Percentiles rank a stretch among this genome's conserved stretches.
Conservation (phyloP, 1,284 basidiomycete species). For the Ganoderma resinaceum region DNA sequence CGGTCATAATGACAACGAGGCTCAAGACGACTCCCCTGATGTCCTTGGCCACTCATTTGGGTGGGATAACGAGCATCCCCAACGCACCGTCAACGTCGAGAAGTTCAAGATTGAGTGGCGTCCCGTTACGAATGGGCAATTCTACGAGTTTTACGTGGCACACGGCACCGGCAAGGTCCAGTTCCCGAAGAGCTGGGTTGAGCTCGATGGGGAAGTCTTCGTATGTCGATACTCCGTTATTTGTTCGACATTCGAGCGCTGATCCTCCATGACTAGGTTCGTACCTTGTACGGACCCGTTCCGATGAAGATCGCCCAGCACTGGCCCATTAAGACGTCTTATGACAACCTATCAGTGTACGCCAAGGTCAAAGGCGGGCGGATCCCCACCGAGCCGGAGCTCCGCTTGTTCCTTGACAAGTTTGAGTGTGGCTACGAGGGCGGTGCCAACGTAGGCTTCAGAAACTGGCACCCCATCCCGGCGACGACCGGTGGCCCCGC, state of each 20-base stretch:
- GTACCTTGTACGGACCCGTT: slow-evolving; percentile 89
- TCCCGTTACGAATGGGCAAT: slow-evolving; percentile 88
- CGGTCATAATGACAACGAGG: slow-evolving; percentile 89
- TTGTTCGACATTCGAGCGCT: background rate
- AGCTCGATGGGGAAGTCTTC: slow-evolving; percentile 54
- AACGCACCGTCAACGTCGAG: slow-evolving; percentile 60
- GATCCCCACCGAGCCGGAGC: slow-evolving; percentile 90
- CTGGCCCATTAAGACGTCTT: slow-evolving; percentile 91
- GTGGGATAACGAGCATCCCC: slow-evolving; percentile 95
- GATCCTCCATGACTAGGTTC: slow-evolving; percentile 54
- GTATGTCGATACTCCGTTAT: slow-evolving; percentile 43
- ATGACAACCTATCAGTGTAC: slow-evolving; percentile 81
- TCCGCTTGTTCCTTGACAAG: slow-evolving; percentile 80
- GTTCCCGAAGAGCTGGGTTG: slow-evolving; percentile 76
- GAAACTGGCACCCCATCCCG: slow-evolving; percentile 95
- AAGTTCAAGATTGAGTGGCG: slow-evolving; percentile 82
- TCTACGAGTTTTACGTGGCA: slow-evolving; percentile 61
- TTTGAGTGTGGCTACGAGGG: slow-evolving; percentile 74
- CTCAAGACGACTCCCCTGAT: slow-evolving; percentile 60
- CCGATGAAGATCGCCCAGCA: slow-evolving; percentile 75
- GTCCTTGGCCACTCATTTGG: slow-evolving; percentile 80
- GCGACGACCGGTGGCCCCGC: slow-evolving; percentile 64
- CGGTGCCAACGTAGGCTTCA: slow-evolving; percentile 85
- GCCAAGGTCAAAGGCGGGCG: slow-evolving; percentile 89
- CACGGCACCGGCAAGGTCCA: slow-evolving; percentile 48